Conservation (phyloP, 2,329 filamentous ascomycete genomes). For the Colletotrichum incanum region DNA sequence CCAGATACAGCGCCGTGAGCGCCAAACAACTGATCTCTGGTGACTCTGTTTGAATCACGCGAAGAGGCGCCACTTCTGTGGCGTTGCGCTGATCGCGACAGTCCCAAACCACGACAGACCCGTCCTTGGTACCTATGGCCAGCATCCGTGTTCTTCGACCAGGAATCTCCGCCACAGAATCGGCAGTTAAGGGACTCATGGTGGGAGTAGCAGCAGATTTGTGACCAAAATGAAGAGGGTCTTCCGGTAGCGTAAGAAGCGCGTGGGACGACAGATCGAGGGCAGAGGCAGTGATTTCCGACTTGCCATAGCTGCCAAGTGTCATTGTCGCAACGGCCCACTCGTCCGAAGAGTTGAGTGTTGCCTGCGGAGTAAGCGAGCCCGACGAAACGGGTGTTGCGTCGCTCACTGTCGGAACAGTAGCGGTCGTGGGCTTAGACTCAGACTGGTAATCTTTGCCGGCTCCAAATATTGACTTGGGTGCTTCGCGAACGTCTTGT, state of each 20-base stretch:
- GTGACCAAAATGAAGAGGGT: slow-evolving; percentile 74
- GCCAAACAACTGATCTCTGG: slow-evolving; percentile 88
- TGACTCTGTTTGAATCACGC: slow-evolving; percentile 90
- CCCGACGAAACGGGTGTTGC: slow-evolving; percentile 31
- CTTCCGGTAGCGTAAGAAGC: slow-evolving; percentile 80
- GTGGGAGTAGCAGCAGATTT: slow-evolving; percentile 59
- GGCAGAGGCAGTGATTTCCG: slow-evolving; percentile 78
- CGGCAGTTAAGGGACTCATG: slow-evolving; percentile 60
- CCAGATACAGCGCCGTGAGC: slow-evolving; percentile 87
- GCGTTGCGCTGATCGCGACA: slow-evolving; percentile 76
- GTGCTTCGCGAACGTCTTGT: slow-evolving; percentile 3
- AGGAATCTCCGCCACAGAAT: slow-evolving; percentile 74
- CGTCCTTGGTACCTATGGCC: slow-evolving; percentile 84
- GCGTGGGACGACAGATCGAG: slow-evolving; percentile 84
- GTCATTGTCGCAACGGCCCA: slow-evolving; percentile 32
- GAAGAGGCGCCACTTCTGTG: slow-evolving; percentile 79
- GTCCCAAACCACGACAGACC: slow-evolving; percentile 88
- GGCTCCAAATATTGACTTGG: slow-evolving; percentile 51
- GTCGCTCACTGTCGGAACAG: slow-evolving; percentile 4
- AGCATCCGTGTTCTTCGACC: slow-evolving; percentile 88
- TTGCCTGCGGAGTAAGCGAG: slow-evolving; percentile 34
- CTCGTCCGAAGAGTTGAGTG: slow-evolving; percentile 37
- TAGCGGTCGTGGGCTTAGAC: slow-evolving; percentile 9
- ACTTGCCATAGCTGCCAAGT: slow-evolving; percentile 58
- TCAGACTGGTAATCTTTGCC: background rate